Conservation (phyloP, 2,329 filamentous ascomycete species). For the Penicillium sp. region DNA sequence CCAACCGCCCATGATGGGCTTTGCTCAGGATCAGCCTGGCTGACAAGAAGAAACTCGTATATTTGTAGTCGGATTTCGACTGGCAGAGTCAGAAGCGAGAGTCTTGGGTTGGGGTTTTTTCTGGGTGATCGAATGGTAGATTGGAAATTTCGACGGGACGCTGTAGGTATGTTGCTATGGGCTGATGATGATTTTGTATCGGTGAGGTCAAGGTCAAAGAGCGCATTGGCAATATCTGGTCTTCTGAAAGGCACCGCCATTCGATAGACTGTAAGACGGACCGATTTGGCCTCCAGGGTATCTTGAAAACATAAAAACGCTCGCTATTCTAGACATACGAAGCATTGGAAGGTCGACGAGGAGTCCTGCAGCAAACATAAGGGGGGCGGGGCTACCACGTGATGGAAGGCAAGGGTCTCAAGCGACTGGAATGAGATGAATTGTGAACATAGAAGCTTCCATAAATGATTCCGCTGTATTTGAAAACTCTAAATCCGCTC, state of each 20-base stretch:
- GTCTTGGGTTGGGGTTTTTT: background rate
- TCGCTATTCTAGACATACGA: no score
- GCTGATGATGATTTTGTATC: background rate
- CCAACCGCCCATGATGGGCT: background rate
- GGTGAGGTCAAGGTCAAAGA: background rate
- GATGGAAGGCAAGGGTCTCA: no score
- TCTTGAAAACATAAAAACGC: no score
- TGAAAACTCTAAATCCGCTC: background rate
- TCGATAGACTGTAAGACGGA: no score
- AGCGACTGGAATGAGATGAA: no score
- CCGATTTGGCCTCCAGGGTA: no score
- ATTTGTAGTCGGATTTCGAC: background rate
- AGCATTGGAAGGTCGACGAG: no score
- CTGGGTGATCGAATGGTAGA: background rate
- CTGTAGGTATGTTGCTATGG: background rate
- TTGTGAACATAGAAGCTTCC: no score
- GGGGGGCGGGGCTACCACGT: no score
- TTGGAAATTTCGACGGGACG: background rate
- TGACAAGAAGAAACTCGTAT: background rate
- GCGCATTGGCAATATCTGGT: background rate
- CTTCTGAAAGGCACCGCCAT: background rate
- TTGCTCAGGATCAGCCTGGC: background rate
- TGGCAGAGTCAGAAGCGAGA: background rate
- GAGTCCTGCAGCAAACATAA: no score
- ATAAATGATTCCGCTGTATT: background rate